Base-by-base conservation (phyloP, 2,329 filamentous ascomycete genomes). In the Fusarium hainanense region DNA sequence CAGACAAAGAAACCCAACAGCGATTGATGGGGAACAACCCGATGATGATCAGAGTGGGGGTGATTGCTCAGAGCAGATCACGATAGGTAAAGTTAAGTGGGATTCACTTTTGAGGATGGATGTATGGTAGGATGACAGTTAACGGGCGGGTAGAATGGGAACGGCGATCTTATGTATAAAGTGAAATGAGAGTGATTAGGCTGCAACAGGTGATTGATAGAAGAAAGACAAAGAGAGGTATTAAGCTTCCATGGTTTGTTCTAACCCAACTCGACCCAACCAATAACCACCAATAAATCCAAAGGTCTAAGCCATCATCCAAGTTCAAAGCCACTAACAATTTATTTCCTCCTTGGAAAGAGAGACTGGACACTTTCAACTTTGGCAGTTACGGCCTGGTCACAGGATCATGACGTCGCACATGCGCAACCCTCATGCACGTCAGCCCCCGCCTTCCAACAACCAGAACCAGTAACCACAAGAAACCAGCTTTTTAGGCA, bases 401-500 rank as follows among this genome's bases (percentile, higher is more conserved):
- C 70, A 61, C 47, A 50, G 25, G 60, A 43, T 58, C 67, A 74
- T 74, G 71, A 74, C 71, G 71, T 74, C 69, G 67, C 66, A 68
- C 66, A 72, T 72, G 71, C 67, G 58, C 58, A 54, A 32, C 27
- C 30, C 20, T 32, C 43, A 69, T 74, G 71, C 71, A 69, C 69
- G 67, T 72, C 71, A 74, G 68, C 68, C 68, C 65, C 68, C 70
- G 43, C 65, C 58, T 48, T 51, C 50, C 46, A 42, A 48, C 52
- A 11, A 43, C 14, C 34, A 41, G 49, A 37, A 37, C 40, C 49
- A 51, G 37, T 25, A n/a, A 51, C 40, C 30, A 50, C 55, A 69
- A 71, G 66, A 74, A 74, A 70, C 71, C 68, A 74, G 71, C 72
- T 71, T 74, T 74, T 48, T 59, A 21, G 56, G 46, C 60, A 69